Percentiles rank a stretch among this genome's conserved stretches.
Conservation (phyloP, 164 flowering plant species). For the Macadamia integrifolia region DNA sequence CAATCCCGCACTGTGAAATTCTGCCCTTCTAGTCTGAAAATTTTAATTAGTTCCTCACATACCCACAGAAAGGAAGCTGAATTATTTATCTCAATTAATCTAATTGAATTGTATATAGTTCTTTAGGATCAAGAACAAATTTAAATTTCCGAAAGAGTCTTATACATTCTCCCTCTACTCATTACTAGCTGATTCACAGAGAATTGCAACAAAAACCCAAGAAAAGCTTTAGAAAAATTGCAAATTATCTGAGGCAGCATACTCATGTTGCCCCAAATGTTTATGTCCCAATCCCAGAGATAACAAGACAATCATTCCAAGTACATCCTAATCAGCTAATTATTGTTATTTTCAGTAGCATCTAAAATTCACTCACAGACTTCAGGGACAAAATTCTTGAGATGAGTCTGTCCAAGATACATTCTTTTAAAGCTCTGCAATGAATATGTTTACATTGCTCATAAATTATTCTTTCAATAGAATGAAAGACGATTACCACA, state of each 20-base stretch:
- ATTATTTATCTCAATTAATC: background rate
- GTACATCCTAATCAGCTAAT: background rate
- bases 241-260: too few species aligned
- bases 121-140: background rate
- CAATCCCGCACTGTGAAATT: slow-evolving; percentile 72
- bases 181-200: too few species aligned
- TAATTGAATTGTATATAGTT: background rate
- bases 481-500: too few species aligned
- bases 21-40: slow-evolving; percentile 82
- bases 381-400: background rate
- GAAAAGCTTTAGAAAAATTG: too few species aligned
- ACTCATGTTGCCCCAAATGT: background rate
- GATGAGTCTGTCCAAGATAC: background rate
- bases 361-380: background rate
- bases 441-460: background rate
- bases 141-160: too few species aligned
- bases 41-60: background rate
- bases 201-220: too few species aligned
- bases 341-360: background rate
- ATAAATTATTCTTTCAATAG: background rate
- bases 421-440: background rate
- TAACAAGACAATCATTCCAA: background rate
- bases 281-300: background rate
- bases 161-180: too few species aligned
- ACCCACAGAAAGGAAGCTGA: background rate